Evolutionary conservation across 192 early-diverging fungal genomes (phyloP), one percentile per base, ranked within the genome.

Genomic region (Thoreauomyces humboldtii): DNA sequence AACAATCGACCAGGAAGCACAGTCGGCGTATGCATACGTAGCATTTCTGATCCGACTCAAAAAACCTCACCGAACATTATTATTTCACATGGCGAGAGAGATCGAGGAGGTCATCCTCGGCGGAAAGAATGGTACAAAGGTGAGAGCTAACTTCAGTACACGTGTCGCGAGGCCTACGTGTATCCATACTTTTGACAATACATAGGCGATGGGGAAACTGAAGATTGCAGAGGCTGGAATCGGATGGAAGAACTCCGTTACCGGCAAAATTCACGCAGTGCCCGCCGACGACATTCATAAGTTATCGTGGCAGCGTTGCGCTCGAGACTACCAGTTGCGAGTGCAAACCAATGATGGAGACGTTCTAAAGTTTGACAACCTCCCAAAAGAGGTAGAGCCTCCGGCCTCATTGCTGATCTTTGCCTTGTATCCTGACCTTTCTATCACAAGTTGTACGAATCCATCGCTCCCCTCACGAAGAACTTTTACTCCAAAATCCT

Each of bases 351-450:
- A 88, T 35, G 88, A 89, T 65, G 89, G 89, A 19, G 77, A 69
- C 2, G 75, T 91, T 32, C 75, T 84, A 48, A 94, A 91, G 76
- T 93, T 98, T 76, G 94, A 96, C 78, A 91, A 91, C 15, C 95
- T 98, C 61, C 74, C 77, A 12, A 73, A 75, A 47, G 91, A 93
- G 61, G 90, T 89, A 77, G 51, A 41, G 9, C 38, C 7, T 12
- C 9, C 38, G 38, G 9, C 38, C n/a, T n/a, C n/a, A n/a, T n/a
- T 12, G 17, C 38, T 17, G 17, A 41, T 41, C 17, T 17, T 7
- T 12, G 45, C 36, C 7, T 7, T 44, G 21, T 47, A 22, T 24
- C 6, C 45, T 4, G 25, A 24, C 45, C n/a, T n/a, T n/a, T n/a
- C n/a, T n/a, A n/a, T n/a, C n/a, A n/a, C 29, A 7, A 98, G 87